Evolutionary conservation across 2,329 filamentous ascomycete species (phyloP).

Genomic region (Byssochlamys sp.): DNA sequence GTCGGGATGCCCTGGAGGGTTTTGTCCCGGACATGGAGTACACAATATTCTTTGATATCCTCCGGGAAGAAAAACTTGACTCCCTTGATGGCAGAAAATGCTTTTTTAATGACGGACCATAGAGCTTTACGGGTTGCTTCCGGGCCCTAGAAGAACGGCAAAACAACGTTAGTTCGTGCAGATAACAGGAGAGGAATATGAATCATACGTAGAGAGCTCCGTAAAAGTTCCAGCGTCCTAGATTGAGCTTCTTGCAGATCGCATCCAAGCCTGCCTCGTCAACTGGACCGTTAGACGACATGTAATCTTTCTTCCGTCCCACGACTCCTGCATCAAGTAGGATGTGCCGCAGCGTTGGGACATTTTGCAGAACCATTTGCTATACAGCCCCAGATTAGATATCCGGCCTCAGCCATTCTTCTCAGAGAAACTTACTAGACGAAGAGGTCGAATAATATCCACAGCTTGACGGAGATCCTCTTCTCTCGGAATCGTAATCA

Average conservation of each 20-base stretch:
- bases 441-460: conserved; percentile 29
- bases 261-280: conserved; percentile 32
- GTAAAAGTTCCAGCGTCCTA: conserved; percentile 45
- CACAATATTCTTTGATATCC: conserved; percentile 26
- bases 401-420: background rate
- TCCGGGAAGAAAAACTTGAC: conserved; percentile 35
- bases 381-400: conserved; percentile 13
- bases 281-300: conserved; percentile 18
- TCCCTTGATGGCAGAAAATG: conserved; percentile 36
- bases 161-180: background rate
- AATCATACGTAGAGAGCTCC: conserved; percentile 25
- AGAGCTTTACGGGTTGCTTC: conserved; percentile 22
- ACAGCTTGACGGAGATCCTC: conserved; percentile 39
- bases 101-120: conserved; percentile 33
- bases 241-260: conserved; percentile 32
- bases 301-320: background rate
- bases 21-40: conserved; percentile 18
- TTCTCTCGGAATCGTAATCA: conserved; percentile 40
- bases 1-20: conserved; percentile 17
- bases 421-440: conserved; percentile 10
- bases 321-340: background rate
- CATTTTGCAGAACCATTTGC: conserved; percentile 39
- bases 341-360: conserved; percentile 23
- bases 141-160: conserved; percentile 18
- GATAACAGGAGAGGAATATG: background rate